Evolutionary conservation across 2,329 filamentous ascomycete genomes (phyloP).

Genomic region (Aspergillus arachidicola): DNA sequence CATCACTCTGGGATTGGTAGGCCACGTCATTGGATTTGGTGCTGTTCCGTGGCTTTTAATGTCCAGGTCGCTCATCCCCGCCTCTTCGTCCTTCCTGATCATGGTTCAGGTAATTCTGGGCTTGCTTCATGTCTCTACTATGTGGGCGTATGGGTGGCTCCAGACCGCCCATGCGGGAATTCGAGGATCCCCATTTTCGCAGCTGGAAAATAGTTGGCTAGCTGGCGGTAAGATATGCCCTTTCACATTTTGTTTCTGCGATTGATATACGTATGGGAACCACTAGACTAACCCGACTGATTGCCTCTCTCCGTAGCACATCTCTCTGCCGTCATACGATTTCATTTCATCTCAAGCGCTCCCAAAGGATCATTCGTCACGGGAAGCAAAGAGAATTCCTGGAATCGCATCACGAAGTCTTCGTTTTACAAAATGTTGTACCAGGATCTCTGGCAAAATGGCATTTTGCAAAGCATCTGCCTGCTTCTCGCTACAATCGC

Average conservation of each 20-base stretch:
- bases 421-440: neutral
- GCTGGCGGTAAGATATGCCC: neutral
- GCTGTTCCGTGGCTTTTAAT: neutral
- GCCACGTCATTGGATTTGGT: neutral
- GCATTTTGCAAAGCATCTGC: neutral
- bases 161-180: neutral
- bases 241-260: neutral
- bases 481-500: neutral
- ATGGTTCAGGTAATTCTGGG: neutral
- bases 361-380: constrained; percentile 4
- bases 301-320: neutral
- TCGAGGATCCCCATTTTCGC: neutral
- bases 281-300: neutral
- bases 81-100: neutral
- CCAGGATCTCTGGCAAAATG: neutral
- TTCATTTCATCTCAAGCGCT: neutral
- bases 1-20: neutral
- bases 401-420: constrained; percentile 1
- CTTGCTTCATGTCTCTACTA: neutral
- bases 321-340: neutral
- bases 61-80: neutral
- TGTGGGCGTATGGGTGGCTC: neutral
- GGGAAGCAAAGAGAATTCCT: neutral
- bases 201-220: constrained; percentile 1
- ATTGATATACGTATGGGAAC: neutral